A percentile compares a stretch with the other conserved stretches of the same genome.
These are phyloP conservation scores for Aspergillus jensenii DNA, from an alignment of 2,329 filamentous ascomycete species.

Conservation along the genomic window DNA sequence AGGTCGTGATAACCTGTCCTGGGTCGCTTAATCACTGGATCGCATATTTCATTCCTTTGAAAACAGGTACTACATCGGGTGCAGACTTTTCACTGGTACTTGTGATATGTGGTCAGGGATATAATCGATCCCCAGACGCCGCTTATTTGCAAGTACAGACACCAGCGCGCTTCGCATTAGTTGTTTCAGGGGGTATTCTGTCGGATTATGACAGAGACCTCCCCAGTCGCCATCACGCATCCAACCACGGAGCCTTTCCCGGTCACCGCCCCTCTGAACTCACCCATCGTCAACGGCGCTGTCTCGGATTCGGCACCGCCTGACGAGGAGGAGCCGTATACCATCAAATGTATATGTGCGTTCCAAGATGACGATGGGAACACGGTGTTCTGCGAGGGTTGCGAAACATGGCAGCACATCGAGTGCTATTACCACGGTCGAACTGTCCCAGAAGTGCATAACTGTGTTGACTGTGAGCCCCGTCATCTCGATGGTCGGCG, in stretches of 20 bases:
- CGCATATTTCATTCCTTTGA: neutral
- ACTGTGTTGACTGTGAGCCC: slow-evolving; percentile 85
- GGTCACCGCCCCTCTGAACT: slow-evolving; percentile 46
- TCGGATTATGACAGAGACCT: slow-evolving; percentile 57
- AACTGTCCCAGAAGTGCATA: slow-evolving; percentile 76
- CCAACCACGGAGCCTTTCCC: slow-evolving; percentile 47
- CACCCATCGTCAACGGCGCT: slow-evolving; percentile 43
- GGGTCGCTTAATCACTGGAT: neutral
- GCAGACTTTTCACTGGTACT: neutral
- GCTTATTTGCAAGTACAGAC: slow-evolving; percentile 19
- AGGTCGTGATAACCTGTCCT: neutral
- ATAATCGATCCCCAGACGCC: slow-evolving; percentile 17
- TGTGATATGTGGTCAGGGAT: slow-evolving; percentile 25
- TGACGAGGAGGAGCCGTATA: slow-evolving; percentile 61
- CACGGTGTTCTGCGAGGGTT: slow-evolving; percentile 93
- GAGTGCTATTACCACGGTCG: slow-evolving; percentile 87
- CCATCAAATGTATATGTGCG: slow-evolving; percentile 96
- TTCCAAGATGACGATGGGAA: slow-evolving; percentile 94
- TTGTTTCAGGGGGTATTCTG: slow-evolving; percentile 47
- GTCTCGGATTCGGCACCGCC: slow-evolving; percentile 41
- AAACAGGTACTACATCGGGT: neutral
- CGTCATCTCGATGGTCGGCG: slow-evolving; percentile 70
- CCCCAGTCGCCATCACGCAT: slow-evolving; percentile 50
- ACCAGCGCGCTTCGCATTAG: slow-evolving; percentile 28
- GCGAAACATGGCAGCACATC: slow-evolving; percentile 98